Evolutionary conservation across 2,329 filamentous ascomycete genomes (phyloP).

Genomic region (Ceratocystiopsis brevicomis): DNA sequence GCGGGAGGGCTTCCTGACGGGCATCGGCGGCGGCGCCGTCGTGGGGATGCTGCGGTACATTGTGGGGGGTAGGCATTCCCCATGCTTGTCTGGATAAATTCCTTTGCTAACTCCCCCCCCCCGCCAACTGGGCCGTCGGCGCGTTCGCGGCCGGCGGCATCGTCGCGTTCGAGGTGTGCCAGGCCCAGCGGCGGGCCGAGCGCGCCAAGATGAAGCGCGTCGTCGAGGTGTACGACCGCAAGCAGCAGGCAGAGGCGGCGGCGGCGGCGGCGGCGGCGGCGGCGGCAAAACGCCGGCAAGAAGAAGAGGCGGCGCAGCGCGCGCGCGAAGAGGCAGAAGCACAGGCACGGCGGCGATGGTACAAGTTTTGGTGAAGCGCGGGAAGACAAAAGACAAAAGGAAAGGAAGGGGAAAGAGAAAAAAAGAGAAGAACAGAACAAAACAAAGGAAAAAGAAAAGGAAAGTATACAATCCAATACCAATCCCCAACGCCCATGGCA

Average conservation of each 20-base stretch:
- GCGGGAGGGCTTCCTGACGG: conserved; percentile 62
- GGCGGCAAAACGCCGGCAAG: conserved; percentile 17
- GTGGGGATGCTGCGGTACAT: conserved; percentile 58
- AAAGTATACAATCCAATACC: not conserved
- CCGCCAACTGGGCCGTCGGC: conserved; percentile 73
- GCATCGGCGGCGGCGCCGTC: conserved; percentile 62
- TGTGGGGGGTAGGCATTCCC: conserved; percentile 55
- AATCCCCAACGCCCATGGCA: too few relatives aligned
- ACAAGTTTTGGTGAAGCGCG: conserved; percentile 32
- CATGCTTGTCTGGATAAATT: too few relatives aligned
- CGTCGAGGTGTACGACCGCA: conserved; percentile 61
- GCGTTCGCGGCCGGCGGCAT: conserved; percentile 53
- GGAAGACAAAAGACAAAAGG: conserved; percentile 20
- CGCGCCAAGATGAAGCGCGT: conserved; percentile 68
- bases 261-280: conserved; percentile 26
- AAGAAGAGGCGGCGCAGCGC: conserved; percentile 13
- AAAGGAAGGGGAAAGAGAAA: conserved; percentile 21
- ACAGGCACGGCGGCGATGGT: conserved; percentile 25
- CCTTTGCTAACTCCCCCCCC: conserved; percentile 39
- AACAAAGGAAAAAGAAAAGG: too few relatives aligned
- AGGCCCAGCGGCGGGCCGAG: conserved; percentile 54
- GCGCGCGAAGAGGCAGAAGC: too few relatives aligned
- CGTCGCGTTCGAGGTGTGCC: conserved; percentile 68
- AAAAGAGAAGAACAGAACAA: not conserved
- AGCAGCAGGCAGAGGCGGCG: conserved; percentile 35